Base-by-base conservation (phyloP, 2,329 filamentous ascomycete species). In the Fusarium compactum region DNA sequence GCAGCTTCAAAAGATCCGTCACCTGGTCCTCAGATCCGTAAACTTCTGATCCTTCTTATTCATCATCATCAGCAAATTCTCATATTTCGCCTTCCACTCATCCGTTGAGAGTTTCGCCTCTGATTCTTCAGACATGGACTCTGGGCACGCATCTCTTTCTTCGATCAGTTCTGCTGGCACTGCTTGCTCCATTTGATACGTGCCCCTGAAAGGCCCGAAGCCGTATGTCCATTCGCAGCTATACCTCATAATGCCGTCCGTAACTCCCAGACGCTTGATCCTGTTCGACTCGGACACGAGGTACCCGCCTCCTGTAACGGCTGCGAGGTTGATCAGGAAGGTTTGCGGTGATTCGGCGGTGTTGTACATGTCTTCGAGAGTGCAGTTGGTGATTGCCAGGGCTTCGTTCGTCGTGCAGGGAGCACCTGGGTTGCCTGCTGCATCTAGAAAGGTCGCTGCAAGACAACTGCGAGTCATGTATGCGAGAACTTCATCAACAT, bases 271-370 rank as follows among this genome's bases (percentile, higher is more conserved):
- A 14, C 84, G 82, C 20, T 85, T 79, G 57, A 80, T 79, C 47
- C 81, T 75, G 24, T 79, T 80, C 22, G 80, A 76, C 8, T 79
- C 78, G 15, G 80, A 80, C 78, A 86, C 83, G 51, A 90, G 80
- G 29, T 85, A 77, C 51, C 80, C 83, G 6, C 85, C 85, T 11
- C 89, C 88, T 1, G 84, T 84, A 14, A 90, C 80, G 7, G 86
- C 87, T 0, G 87, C 84, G 8, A 90, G 76, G 72, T 89, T 90
- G 69, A 89, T 85, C 15, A 90, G 78, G 69, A 90, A 90, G 0
- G 84, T 82, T 73, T 89, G 84, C 8, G 85, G 83, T 14, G 82
- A 85, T 2, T 80, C 77, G 1, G 87, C 85, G 46, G 84, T 82
- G 41, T 81, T 82, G 64, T 85, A 82, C 64, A 90, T 82, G 56